A percentile compares a stretch with the other conserved stretches of the same genome.
Evolutionary conservation across 306 rosid species (phyloP).

Genomic region (Pachyrhizus erosus): DNA sequence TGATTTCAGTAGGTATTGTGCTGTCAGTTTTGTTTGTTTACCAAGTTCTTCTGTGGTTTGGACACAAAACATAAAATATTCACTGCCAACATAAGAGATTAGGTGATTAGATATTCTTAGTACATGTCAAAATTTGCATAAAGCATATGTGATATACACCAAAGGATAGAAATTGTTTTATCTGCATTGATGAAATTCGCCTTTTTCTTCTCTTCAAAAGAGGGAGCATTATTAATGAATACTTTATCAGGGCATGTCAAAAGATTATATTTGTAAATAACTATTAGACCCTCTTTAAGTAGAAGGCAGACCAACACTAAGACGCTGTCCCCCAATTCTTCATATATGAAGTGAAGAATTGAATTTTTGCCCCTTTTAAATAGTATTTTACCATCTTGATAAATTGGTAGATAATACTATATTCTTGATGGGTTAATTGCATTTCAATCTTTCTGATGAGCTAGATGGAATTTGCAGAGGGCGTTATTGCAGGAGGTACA

Average conservation of each 20-base stretch:
- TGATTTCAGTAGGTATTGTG: slow-evolving; percentile 4
- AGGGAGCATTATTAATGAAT: slow-evolving; percentile 11
- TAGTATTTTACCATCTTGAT: slow-evolving; percentile 17
- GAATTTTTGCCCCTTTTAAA: not conserved
- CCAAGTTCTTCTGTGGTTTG: not conserved
- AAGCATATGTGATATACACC: not conserved
- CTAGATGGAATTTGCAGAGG: slow-evolving; percentile 75
- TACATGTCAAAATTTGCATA: not conserved
- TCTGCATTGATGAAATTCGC: slow-evolving; percentile 15
- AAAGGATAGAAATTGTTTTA: not conserved
- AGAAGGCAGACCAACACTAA: slow-evolving; percentile 13
- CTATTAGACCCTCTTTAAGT: not conserved
- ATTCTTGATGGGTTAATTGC: slow-evolving; percentile 17
- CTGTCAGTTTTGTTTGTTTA: not conserved
- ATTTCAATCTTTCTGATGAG: slow-evolving; percentile 41
- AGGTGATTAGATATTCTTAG: not conserved
- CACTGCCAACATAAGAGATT: not conserved
- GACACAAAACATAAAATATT: not conserved
- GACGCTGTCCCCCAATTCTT: slow-evolving; percentile 24
- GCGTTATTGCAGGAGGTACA: slow-evolving; percentile 89
- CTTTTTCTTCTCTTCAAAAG: not conserved
- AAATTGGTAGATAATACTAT: not conserved
- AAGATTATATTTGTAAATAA: slow-evolving; percentile 13
- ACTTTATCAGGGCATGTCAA: slow-evolving; percentile 18
- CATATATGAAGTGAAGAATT: slow-evolving; percentile 20